A percentile compares a stretch with the other conserved stretches of the same genome.
Conservation (phyloP, 345 rosid species). For the Eucalyptus curtisii region DNA sequence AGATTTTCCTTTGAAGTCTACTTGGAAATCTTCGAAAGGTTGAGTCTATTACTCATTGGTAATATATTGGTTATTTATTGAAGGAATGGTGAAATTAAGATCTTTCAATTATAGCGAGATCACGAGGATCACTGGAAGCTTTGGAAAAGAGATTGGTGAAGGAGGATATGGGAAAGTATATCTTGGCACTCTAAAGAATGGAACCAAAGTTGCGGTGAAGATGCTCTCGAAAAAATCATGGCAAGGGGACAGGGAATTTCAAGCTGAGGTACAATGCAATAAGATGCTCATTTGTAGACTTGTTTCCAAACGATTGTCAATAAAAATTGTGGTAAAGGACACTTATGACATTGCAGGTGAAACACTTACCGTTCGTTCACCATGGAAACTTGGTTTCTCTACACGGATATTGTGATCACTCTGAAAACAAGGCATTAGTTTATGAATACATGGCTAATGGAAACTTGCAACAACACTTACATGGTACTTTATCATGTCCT, state of each 20-base stretch:
- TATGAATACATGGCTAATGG: slow-evolving; percentile 11
- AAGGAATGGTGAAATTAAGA: too few species aligned
- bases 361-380: not conserved
- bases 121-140: slow-evolving; percentile 1
- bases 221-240: slow-evolving; percentile 1
- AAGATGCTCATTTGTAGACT: not conserved
- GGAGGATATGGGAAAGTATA: slow-evolving; percentile 14
- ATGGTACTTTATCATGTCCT: not conserved
- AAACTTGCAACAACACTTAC: slow-evolving; percentile 3
- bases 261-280: slow-evolving; percentile 6
- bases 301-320: too few species aligned
- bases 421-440: too few species aligned
- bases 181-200: too few species aligned
- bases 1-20: too few species aligned
- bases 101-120: too few species aligned
- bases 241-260: slow-evolving; percentile 12
- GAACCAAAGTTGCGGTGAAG: slow-evolving; percentile 8
- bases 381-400: slow-evolving; percentile 16
- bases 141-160: not conserved
- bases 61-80: too few species aligned
- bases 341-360: not conserved
- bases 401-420: slow-evolving; percentile 18
- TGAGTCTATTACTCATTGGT: too few species aligned
- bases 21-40: too few species aligned
- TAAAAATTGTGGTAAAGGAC: not conserved